Conservation (phyloP, 176 grass and related monocot genomes). For the Alopecurus myosuroides region DNA sequence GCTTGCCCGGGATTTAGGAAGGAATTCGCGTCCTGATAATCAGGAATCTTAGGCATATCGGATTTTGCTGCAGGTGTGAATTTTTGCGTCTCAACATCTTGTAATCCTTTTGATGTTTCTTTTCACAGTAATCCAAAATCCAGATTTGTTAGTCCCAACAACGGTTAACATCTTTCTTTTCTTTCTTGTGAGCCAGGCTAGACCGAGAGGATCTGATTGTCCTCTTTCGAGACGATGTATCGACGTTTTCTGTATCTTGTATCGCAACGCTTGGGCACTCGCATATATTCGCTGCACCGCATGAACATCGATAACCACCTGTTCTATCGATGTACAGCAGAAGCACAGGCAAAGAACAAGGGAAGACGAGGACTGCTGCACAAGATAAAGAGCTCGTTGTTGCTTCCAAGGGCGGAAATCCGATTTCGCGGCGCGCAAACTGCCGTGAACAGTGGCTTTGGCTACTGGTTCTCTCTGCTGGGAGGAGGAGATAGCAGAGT, state of each 20-base stretch:
- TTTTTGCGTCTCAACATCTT: background rate
- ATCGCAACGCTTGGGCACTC: background rate
- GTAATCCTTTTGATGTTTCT: background rate
- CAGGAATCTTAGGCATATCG: background rate
- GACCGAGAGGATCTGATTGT: background rate
- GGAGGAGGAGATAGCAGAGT: background rate
- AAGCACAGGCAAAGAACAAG: background rate
- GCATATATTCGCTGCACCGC: background rate
- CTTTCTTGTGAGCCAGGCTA: background rate
- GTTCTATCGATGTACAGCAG: background rate
- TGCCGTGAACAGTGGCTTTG: background rate
- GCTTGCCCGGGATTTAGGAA: too few relatives aligned
- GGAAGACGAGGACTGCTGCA: background rate
- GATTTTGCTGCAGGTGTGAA: background rate
- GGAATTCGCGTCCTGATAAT: too few relatives aligned
- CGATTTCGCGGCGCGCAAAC: background rate
- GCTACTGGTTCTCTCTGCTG: background rate
- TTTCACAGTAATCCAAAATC: background rate
- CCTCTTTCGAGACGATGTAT: background rate
- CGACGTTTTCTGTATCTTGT: background rate
- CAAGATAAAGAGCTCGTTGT: background rate
- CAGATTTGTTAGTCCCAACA: background rate
- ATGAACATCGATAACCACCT: background rate
- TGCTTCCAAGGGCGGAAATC: background rate
- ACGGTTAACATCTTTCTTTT: background rate